These are phyloP conservation scores for Urtica urens DNA, from an alignment of 306 rosid genomes.

Conservation along the genomic window DNA sequence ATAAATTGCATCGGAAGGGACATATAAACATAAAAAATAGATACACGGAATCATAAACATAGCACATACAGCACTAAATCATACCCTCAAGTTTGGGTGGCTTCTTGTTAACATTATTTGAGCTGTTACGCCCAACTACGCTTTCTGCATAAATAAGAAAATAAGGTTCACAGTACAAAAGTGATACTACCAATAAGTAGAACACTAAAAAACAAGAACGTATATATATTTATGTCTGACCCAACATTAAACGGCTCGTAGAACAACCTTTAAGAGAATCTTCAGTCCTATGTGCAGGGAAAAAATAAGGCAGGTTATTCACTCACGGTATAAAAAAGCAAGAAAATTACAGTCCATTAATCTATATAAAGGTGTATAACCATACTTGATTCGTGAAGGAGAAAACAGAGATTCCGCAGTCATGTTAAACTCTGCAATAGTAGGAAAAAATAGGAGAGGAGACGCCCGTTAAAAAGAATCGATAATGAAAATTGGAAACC, in stretches of 20 bases:
- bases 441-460: constrained; percentile 38
- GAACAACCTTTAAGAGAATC: constrained; percentile 67
- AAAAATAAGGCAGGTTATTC: background rate
- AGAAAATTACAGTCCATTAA: background rate
- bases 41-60: constrained; percentile 6
- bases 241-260: constrained; percentile 45
- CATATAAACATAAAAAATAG: background rate
- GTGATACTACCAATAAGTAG: no score
- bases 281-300: constrained; percentile 52
- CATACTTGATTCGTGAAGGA: constrained; percentile 78
- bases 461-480: background rate
- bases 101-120: constrained; percentile 45
- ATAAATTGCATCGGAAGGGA: no score
- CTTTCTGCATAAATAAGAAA: no score
- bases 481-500: background rate
- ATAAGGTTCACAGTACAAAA: no score
- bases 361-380: constrained; percentile 4
- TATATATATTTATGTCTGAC: no score
- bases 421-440: constrained; percentile 51
- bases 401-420: constrained; percentile 81
- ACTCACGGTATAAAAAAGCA: background rate
- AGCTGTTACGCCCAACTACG: constrained; percentile 11
- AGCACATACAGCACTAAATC: constrained; percentile 8
- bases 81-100: constrained; percentile 75
- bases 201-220: no score